Percentiles rank a stretch among this genome's conserved stretches.
Conservation (phyloP, 2,329 filamentous ascomycete species). For the Colletotrichum scovillei region DNA sequence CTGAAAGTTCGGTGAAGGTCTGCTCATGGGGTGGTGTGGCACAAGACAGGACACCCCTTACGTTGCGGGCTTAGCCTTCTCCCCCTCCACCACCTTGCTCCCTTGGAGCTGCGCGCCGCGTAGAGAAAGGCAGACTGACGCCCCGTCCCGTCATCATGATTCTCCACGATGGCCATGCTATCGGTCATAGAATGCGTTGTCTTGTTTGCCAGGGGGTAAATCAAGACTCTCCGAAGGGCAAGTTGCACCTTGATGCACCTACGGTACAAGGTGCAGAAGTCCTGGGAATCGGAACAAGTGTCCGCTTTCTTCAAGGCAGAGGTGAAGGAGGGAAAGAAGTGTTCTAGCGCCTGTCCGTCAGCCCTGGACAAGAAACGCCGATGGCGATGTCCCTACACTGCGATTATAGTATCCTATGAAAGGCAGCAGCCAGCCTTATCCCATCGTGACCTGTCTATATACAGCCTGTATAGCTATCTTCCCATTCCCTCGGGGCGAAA, state of each 20-base stretch:
- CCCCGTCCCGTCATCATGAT: background rate
- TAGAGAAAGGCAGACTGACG: background rate
- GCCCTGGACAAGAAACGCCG: background rate
- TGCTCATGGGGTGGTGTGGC: background rate
- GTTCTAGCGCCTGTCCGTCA: background rate
- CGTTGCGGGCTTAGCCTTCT: background rate
- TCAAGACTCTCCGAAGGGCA: background rate
- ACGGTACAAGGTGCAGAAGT: background rate
- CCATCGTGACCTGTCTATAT: conserved; percentile 4
- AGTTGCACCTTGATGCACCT: background rate
- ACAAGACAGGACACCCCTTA: conserved; percentile 4
- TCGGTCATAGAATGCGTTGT: background rate
- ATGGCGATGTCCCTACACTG: background rate
- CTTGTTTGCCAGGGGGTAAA: background rate
- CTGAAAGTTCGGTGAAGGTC: conserved; percentile 10
- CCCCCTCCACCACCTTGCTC: background rate
- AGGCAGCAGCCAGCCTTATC: background rate
- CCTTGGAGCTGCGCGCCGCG: background rate
- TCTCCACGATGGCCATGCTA: background rate
- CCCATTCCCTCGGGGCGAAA: background rate
- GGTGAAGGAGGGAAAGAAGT: background rate
- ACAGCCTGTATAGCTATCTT: background rate
- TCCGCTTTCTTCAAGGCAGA: conserved; percentile 4
- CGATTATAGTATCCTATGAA: background rate
- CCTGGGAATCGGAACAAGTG: background rate